phyloP scores from a whole-genome alignment of 129 eudicot species.

The Escallonia rubra region DNA sequence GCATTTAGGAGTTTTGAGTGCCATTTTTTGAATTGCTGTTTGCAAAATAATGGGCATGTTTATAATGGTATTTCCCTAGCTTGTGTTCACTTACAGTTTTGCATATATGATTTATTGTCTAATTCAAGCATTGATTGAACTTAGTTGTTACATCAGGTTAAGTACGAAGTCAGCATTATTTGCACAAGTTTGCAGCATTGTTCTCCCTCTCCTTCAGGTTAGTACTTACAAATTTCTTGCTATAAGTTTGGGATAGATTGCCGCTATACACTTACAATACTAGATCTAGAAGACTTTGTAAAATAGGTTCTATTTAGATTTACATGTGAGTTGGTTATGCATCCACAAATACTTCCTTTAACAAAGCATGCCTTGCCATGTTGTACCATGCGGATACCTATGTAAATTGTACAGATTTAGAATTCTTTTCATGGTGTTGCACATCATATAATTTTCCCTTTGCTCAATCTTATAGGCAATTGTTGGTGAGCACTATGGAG shows the following conservation, averaged over 20 bases:
- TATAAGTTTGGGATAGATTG: too few species aligned
- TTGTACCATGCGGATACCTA: too few species aligned
- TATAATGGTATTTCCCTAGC: background rate
- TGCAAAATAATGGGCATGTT: too few species aligned
- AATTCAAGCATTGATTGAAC: background rate
- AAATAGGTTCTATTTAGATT: too few species aligned
- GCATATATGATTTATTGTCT: background rate
- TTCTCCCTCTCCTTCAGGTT: constrained; percentile 80
- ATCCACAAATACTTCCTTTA: too few species aligned
- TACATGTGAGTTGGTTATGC: too few species aligned
- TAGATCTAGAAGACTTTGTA: too few species aligned
- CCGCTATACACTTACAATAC: too few species aligned
- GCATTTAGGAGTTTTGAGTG: too few species aligned
- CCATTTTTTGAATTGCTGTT: too few species aligned
- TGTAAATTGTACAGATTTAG: too few species aligned
- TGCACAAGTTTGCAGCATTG: constrained; percentile 37
- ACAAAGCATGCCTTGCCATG: too few species aligned
- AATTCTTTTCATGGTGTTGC: background rate
- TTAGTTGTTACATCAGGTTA: constrained; percentile 50
- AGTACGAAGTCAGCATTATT: constrained; percentile 47
- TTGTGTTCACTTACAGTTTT: background rate
- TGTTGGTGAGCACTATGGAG: constrained; percentile 68
- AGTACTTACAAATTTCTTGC: background rate
- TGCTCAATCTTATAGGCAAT: constrained; percentile 33
- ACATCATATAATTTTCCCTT: background rate